phyloP scores from a whole-genome alignment of 257 asterid genomes.

The Nicotiana knightiana region DNA sequence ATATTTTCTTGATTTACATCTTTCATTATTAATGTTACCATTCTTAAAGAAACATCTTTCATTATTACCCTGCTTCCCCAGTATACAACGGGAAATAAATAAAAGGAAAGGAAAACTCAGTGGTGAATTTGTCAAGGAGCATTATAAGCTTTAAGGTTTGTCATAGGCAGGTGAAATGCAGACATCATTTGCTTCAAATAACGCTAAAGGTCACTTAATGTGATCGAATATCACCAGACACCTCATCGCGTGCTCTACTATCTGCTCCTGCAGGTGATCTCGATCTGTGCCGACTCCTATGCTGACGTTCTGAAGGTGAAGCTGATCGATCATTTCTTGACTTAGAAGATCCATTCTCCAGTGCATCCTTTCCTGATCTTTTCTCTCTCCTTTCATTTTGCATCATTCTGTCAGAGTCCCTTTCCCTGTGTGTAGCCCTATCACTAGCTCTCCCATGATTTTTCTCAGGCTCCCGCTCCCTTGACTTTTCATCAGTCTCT shows the following conservation, averaged over 20 bases:
- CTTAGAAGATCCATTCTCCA: conserved; percentile 45
- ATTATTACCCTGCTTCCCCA: not conserved
- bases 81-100: not conserved
- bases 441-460: conserved; percentile 40
- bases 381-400: conserved; percentile 43
- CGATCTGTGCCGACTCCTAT: conserved; percentile 58
- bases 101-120: not conserved
- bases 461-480: conserved; percentile 43
- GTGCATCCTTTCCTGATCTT: conserved; percentile 50
- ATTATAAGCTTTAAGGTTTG: not conserved
- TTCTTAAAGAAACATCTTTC: not conserved
- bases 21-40: not conserved
- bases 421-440: conserved; percentile 40
- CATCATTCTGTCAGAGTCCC: conserved; percentile 38
- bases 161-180: not conserved
- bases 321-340: conserved; percentile 40
- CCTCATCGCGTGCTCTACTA: conserved; percentile 70
- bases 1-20: not conserved
- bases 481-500: conserved; percentile 35
- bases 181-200: not conserved
- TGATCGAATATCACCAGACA: conserved; percentile 72
- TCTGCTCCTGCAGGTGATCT: conserved; percentile 57
- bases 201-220: conserved; percentile 18
- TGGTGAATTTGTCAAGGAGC: not conserved
- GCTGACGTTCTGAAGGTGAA: conserved; percentile 57